Evolutionary conservation across 2,329 filamentous ascomycete species (phyloP).

Genomic region (Colletotrichum aenigma): DNA sequence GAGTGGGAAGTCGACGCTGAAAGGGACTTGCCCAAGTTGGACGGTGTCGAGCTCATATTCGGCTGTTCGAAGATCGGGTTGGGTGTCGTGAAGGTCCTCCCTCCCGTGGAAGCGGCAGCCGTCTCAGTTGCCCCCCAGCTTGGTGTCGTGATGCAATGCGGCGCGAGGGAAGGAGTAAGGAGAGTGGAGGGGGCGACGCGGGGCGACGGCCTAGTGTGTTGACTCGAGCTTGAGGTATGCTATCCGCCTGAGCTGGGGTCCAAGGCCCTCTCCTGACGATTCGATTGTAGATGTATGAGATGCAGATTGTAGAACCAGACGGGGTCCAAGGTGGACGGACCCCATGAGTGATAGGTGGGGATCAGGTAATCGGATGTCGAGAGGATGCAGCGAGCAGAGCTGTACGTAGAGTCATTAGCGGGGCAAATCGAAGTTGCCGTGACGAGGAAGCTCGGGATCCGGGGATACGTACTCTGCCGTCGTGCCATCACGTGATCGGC

Average conservation of each 20-base stretch:
- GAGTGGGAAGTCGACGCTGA: conserved; percentile 46
- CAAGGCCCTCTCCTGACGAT: not conserved
- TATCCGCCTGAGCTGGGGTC: not conserved
- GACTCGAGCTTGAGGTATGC: not conserved
- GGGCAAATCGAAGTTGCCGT: conserved; percentile 34
- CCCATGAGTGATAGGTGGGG: conserved; percentile 35
- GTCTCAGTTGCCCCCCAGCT: not conserved
- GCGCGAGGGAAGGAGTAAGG: not conserved
- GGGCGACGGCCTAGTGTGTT: not conserved
- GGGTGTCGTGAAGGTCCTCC: not conserved
- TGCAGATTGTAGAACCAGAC: conserved; percentile 21
- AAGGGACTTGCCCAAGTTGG: conserved; percentile 56
- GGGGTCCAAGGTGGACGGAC: conserved; percentile 39
- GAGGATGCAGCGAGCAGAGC: conserved; percentile 32
- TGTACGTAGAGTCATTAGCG: conserved; percentile 37
- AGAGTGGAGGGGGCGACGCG: not conserved
- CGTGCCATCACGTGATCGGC: not conserved
- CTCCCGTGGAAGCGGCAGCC: not conserved
- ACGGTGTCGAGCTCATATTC: conserved; percentile 33
- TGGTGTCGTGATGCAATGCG: conserved; percentile 10
- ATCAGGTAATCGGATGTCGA: conserved; percentile 38
- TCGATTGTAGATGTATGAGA: not conserved
- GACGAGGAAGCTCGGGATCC: conserved; percentile 25
- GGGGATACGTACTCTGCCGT: not conserved
- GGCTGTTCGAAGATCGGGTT: conserved; percentile 3